Percentiles rank a stretch among this genome's conserved stretches.
Evolutionary conservation across 169 alveolate species (phyloP).

Genomic region (Plasmodium relictum): DNA sequence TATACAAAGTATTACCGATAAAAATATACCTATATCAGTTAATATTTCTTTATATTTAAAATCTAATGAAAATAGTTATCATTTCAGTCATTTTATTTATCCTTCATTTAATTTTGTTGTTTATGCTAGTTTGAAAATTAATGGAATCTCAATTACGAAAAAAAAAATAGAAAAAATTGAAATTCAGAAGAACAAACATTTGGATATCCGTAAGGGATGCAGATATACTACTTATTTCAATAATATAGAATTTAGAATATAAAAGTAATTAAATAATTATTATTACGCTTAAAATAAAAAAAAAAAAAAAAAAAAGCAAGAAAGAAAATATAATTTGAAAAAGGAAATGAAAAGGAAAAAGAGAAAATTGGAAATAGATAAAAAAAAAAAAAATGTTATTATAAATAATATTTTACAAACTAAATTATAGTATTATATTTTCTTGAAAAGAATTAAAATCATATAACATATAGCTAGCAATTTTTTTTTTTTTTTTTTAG

Average conservation of each 20-base stretch:
- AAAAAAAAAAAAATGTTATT: not conserved
- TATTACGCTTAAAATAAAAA: not conserved
- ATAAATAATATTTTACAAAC: not conserved
- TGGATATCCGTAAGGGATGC: slow-evolving; percentile 24
- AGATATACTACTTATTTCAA: slow-evolving; percentile 32
- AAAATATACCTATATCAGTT: slow-evolving; percentile 13
- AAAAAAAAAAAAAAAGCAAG: slow-evolving; percentile 4
- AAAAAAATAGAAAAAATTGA: slow-evolving; percentile 38
- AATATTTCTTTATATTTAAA: slow-evolving; percentile 21
- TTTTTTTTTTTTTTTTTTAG: slow-evolving; percentile 12
- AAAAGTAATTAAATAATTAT: not conserved
- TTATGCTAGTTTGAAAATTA: slow-evolving; percentile 46
- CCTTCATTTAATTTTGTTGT: slow-evolving; percentile 42
- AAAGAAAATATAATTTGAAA: not conserved
- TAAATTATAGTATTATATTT: slow-evolving; percentile 1
- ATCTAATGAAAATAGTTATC: not conserved
- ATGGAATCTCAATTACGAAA: slow-evolving; percentile 47
- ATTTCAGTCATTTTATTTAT: not conserved
- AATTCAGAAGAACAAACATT: slow-evolving; percentile 7
- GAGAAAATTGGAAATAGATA: not conserved
- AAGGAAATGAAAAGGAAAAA: not conserved
- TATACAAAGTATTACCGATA: slow-evolving; percentile 24
- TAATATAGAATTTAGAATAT: slow-evolving; percentile 47
- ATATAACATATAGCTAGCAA: no score
- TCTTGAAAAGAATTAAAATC: not conserved